phyloP scores from a whole-genome alignment of 805 yeast genomes.

The Deakozyma indianensis region DNA sequence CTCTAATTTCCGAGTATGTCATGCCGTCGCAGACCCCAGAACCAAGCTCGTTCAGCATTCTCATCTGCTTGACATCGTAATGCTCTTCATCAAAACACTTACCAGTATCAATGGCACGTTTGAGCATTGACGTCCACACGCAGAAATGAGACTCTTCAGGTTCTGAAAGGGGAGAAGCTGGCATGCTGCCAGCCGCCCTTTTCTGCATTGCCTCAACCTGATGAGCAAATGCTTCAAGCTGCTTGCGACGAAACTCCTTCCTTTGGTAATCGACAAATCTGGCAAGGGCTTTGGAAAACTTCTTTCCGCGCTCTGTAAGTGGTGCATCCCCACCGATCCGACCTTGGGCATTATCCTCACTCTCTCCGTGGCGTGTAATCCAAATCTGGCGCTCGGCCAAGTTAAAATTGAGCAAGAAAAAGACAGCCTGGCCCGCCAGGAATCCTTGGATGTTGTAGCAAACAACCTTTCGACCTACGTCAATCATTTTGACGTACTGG shows the following conservation, averaged over 20 bases:
- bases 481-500: constrained; percentile 89
- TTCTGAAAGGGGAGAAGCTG: constrained; percentile 20
- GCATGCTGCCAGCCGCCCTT: constrained; percentile 16
- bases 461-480: constrained; percentile 88
- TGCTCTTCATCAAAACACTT: constrained; percentile 56
- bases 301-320: constrained; percentile 64
- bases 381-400: constrained; percentile 81
- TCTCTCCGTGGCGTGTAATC: constrained; percentile 92
- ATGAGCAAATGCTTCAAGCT: constrained; percentile 37
- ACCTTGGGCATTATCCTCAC: constrained; percentile 71
- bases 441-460: constrained; percentile 82
- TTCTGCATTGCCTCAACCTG: constrained; percentile 28
- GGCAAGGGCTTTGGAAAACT: constrained; percentile 58
- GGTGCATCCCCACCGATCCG: constrained; percentile 84
- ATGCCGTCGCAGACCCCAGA: constrained; percentile 88
- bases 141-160: constrained; percentile 65
- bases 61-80: constrained; percentile 72
- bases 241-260: constrained; percentile 48
- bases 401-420: constrained; percentile 79
- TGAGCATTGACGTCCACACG: constrained; percentile 86
- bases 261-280: constrained; percentile 62
- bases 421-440: constrained; percentile 83
- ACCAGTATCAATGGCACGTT: constrained; percentile 67
- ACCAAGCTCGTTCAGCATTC: constrained; percentile 86
- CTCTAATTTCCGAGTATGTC: constrained; percentile 79